Conservation (phyloP, 257 asterid species). For the Nicotiana benthamiana region DNA sequence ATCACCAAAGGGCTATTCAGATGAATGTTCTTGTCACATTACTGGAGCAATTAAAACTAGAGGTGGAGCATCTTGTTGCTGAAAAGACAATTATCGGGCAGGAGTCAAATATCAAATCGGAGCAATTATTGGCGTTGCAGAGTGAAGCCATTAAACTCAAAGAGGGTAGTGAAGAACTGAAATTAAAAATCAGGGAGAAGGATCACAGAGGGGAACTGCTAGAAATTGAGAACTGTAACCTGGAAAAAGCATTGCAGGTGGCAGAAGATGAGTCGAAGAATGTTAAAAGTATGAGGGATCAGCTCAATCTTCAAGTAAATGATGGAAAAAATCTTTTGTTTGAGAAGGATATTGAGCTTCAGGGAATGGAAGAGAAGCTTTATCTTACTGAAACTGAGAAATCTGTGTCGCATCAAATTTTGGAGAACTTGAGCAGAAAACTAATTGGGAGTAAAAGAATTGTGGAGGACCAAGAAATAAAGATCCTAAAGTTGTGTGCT, state of each 20-base stretch:
- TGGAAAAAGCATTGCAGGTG: conserved; percentile 37
- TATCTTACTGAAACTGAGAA: conserved; percentile 33
- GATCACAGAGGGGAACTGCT: conserved; percentile 39
- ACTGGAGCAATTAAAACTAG: conserved; percentile 46
- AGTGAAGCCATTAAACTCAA: conserved; percentile 35
- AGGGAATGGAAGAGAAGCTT: conserved; percentile 40
- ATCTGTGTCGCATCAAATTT: conserved; percentile 23
- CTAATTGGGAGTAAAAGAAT: conserved; percentile 25
- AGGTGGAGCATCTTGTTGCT: conserved; percentile 32
- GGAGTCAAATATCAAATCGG: conserved; percentile 32
- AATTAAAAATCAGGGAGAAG: conserved; percentile 40
- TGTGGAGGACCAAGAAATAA: conserved; percentile 30
- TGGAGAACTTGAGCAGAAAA: conserved; percentile 23
- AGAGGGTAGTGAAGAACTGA: conserved; percentile 42
- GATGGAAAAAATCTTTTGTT: conserved; percentile 29
- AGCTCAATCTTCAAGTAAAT: conserved; percentile 34
- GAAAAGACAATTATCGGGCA: conserved; percentile 39
- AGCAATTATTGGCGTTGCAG: conserved; percentile 37
- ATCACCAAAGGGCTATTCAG: conserved; percentile 40
- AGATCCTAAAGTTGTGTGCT: conserved; percentile 32
- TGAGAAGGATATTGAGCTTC: conserved; percentile 35
- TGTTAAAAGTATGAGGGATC: conserved; percentile 26
- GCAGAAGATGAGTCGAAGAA: conserved; percentile 33
- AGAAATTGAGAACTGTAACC: conserved; percentile 32
- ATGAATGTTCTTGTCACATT: conserved; percentile 49